Evolutionary conservation across 768 basidiomycete species (phyloP), one percentile per base, ranked within the genome.

Genomic region (Symmetrospora coprosmae): DNA sequence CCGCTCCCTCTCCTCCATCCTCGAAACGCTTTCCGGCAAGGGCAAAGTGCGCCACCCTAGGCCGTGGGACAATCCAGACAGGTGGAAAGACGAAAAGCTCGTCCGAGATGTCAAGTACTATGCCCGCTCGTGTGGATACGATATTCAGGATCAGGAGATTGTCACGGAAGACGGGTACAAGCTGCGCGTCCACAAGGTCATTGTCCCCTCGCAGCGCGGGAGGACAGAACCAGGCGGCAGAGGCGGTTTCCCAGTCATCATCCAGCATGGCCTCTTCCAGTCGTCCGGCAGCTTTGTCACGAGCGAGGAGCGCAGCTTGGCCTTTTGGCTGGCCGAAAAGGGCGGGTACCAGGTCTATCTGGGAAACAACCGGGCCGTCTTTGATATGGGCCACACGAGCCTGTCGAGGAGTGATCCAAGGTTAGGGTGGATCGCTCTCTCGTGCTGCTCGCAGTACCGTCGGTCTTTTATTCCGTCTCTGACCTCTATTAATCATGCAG

Each of bases 311-410:
- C 70, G 77, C 14, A 74, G 73, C 23, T 66, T 78, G 38, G 77
- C 77, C 1, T 78, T 78, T 68, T 78, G 77, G 77, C 69, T 78
- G 7, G 75, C 77, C 16, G 73, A 74, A 55, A 74, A 77, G 76
- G 68, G 67, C 66, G 16, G 43, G 60, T 78, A 77, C 62, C 74
- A 76, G 41, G 76, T 78, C 6, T 73, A 70, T 60, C 65, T 73
- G 17, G 71, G 71, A 19, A 78, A 78, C 65, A 75, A 70, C 1
- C 67, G 77, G 19, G 76, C 74, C 17, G 74, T 78, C 4, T 78
- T 78, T 64, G 74, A 74, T 49, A 78, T 77, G 76, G 77, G 77
- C 4, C 77, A 78, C 65, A 60, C 70, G 14, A 72, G 68, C 43
- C 72, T 74, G 31, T 66, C 64, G 17, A 62, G 75, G 31, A 71